phyloP scores from a whole-genome alignment of 1,139 yeast genomes.

The Sugiyamaella grinbergsii region DNA sequence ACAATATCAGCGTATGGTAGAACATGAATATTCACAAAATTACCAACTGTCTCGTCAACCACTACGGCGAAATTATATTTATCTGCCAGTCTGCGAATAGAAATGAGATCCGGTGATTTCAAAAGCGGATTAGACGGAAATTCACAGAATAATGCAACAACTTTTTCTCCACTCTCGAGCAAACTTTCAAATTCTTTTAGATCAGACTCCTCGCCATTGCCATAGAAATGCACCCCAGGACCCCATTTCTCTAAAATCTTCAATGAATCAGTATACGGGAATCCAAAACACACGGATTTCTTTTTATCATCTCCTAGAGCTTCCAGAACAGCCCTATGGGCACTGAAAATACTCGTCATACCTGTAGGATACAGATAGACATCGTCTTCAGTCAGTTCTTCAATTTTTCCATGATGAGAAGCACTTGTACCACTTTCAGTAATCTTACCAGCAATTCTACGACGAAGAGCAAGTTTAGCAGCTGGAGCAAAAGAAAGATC shows the following conservation, averaged over 20 bases:
- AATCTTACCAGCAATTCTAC: conserved; percentile 72
- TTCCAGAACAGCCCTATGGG: conserved; percentile 67
- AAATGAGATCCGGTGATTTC: conserved; percentile 73
- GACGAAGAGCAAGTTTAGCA: conserved; percentile 72
- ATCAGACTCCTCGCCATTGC: conserved; percentile 77
- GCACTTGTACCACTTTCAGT: conserved; percentile 44
- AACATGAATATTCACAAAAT: conserved; percentile 79
- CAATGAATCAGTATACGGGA: conserved; percentile 91
- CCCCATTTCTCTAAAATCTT: conserved; percentile 88
- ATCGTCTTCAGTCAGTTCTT: conserved; percentile 54
- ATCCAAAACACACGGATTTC: conserved; percentile 89
- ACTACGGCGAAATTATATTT: conserved; percentile 74
- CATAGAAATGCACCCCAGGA: conserved; percentile 75
- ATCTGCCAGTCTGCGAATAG: conserved; percentile 65
- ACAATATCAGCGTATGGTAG: conserved; percentile 82
- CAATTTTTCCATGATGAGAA: conserved; percentile 38
- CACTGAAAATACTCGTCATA: conserved; percentile 86
- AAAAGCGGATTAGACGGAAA: conserved; percentile 92
- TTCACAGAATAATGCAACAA: conserved; percentile 80
- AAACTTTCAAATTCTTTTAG: conserved; percentile 63
- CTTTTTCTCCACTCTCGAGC: conserved; percentile 61
- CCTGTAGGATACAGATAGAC: conserved; percentile 88
- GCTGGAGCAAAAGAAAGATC: conserved; percentile 73
- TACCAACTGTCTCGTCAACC: conserved; percentile 93
- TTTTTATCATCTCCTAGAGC: conserved; percentile 30